These are phyloP conservation scores for Pyricularia grisea DNA, from an alignment of 2,329 filamentous ascomycete species.

Conservation along the genomic window DNA sequence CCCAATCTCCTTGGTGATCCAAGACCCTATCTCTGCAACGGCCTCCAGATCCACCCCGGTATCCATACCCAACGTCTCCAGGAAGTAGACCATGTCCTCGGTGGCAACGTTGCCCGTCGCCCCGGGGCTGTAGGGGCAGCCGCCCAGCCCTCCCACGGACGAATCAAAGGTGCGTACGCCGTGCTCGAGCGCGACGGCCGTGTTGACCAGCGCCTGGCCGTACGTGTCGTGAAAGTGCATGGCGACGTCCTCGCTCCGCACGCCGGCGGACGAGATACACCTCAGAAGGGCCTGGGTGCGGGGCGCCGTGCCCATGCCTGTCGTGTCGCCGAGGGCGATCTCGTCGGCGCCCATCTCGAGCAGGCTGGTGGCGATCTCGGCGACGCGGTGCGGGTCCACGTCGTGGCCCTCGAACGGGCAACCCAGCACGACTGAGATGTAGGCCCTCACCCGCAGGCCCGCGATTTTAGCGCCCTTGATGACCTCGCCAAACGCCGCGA, in stretches of 20 bases:
- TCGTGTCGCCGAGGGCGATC: conserved; percentile 83
- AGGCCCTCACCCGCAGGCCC: conserved; percentile 63
- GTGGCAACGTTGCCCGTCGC: conserved; percentile 82
- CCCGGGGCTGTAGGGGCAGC: conserved; percentile 77
- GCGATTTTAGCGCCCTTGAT: conserved; percentile 60
- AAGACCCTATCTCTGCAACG: conserved; percentile 58
- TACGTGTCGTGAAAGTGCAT: conserved; percentile 89
- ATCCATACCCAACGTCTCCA: conserved; percentile 63
- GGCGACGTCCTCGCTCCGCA: conserved; percentile 61
- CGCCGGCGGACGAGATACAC: conserved; percentile 55
- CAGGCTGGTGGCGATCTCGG: conserved; percentile 57
- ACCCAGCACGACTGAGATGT: conserved; percentile 71
- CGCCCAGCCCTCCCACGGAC: conserved; percentile 71
- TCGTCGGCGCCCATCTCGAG: conserved; percentile 85
- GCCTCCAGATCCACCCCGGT: conserved; percentile 64
- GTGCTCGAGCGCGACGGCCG: conserved; percentile 65
- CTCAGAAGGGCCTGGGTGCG: conserved; percentile 55
- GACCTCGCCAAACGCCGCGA: conserved; percentile 60
- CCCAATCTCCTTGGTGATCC: conserved; percentile 59
- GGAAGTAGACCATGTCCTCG: conserved; percentile 73
- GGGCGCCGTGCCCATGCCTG: conserved; percentile 79
- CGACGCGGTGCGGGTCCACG: conserved; percentile 53
- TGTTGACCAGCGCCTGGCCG: conserved; percentile 76
- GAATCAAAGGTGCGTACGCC: conserved; percentile 73
- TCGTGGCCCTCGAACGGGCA: conserved; percentile 67